Evolutionary conservation across 805 yeast genomes (phyloP), one percentile per base, ranked within the genome.

Genomic region (Candida khao-thaluensis): DNA sequence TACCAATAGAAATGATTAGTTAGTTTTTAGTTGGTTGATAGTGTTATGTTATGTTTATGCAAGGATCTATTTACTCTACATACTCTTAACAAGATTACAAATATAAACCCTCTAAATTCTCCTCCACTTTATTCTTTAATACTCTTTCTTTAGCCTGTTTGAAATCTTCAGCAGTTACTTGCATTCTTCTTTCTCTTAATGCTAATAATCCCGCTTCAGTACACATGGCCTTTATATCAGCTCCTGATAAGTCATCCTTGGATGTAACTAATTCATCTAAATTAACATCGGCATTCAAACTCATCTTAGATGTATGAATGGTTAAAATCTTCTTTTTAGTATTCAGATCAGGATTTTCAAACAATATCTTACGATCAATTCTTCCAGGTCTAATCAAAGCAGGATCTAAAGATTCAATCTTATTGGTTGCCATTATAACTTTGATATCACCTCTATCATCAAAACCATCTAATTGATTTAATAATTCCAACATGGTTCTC

Each of bases 381-480:
- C 98, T 84, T 31, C 98, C 98, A 0, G 98, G 98, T 66, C 98
- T 81, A 52, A 91, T 84, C 54, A 91, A 74, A 2, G 98, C 98
- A 7, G 98, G 98, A 66, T 91, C 98, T 51, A 91, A 72, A 16
- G 89, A 76, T 66, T 91, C 97, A 54, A 91, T 85, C 62, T 86
- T 90, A 68, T 91, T 91, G 11, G 98, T 91, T 26, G 98, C 98
- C 98, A 91, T 91, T 50, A 91, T 89, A 36, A 91, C 96, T 72
- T 91, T 91, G 49, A 91, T 95, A 59, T 91, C 96, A 41, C 96
- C 96, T 51, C 97, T 79, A 59, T 91, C 96, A 60, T 90, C 98
- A 60, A 91, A 91, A 16, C 98, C 98, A 64, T 91, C 98, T 54
- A 91, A 76, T 66, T 91, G 98, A 63, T 91, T 91, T 56, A 91